Conservation (phyloP, 768 basidiomycete genomes). For the Pisolithus albus region DNA sequence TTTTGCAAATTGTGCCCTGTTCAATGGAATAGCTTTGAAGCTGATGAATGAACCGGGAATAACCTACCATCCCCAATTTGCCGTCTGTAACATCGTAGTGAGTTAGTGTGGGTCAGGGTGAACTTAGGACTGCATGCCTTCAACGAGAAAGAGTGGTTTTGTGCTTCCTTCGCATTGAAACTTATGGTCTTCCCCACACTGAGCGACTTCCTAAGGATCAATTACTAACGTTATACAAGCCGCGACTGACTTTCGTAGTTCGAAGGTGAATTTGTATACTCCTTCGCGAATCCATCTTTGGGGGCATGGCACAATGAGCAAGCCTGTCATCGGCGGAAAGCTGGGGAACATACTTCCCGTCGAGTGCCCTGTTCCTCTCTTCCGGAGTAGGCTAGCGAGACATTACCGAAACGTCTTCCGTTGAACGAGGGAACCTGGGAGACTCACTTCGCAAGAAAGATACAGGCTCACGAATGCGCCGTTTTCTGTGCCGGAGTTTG, state of each 20-base stretch:
- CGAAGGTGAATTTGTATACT: slow-evolving; percentile 80
- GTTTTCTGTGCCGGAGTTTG: slow-evolving; percentile 66
- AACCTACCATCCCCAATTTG: slow-evolving; percentile 81
- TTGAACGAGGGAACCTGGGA: not conserved
- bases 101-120: slow-evolving; percentile 4
- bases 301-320: not conserved
- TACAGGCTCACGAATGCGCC: slow-evolving; percentile 67
- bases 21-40: not conserved
- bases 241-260: slow-evolving; percentile 57
- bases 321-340: not conserved
- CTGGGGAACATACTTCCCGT: slow-evolving; percentile 44
- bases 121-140: slow-evolving; percentile 35
- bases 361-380: slow-evolving; percentile 62
- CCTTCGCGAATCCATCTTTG: slow-evolving; percentile 79
- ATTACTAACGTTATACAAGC: not conserved
- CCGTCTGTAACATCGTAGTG: slow-evolving; percentile 41
- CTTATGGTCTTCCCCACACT: slow-evolving; percentile 43
- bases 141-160: slow-evolving; percentile 75
- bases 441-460: slow-evolving; percentile 70
- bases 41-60: not conserved
- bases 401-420: slow-evolving; percentile 4
- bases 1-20: slow-evolving; percentile 72
- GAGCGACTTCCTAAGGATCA: not conserved
- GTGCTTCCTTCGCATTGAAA: slow-evolving; percentile 69
- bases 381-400: slow-evolving; percentile 58